Evolutionary conservation across 352 stramenopile species (phyloP), one percentile per base, ranked within the genome.

Genomic region (Phytophthora colocasiae): DNA sequence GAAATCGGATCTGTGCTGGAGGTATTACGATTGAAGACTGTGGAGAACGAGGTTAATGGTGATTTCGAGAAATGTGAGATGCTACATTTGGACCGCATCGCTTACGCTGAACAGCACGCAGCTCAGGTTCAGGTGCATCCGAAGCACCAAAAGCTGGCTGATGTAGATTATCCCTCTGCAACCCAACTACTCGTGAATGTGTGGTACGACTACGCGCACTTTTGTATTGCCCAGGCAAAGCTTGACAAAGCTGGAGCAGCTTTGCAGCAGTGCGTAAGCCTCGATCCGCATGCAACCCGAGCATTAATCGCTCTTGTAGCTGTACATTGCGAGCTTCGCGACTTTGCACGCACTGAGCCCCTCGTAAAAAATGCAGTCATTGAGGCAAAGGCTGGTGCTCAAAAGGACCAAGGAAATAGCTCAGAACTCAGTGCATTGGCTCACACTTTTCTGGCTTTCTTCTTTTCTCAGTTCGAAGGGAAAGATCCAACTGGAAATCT

Each of bases 11-110:
- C 47, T 2, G 58, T 66, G 6, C 57, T 92, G 24, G 50, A 78
- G n/a, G 55, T 66, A 22, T 66, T 92, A 32, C 49, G 65, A 9
- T 63, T 89, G 0, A 83, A 84, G 47, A 78, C 84, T 15, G 61
- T 90, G 41, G 86, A 95, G 55, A 90, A 86, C 58, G 78, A 92
- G 53, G 81, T 86, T n/a, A 90, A 73, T 38, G 78, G 80, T 36
- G 81, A 91, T 50, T 44, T 76, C 5, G 81, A 89, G 10, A 93
- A 89, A 60, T 81, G 81, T 29, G 78, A 90, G 54, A 66, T 72
- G 56, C 49, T 91, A 24, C 78, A 93, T 71, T 61, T 89, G 27
- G 83, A 93, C 32, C 80, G 83, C 11, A 81, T 93, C 55, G 78
- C 80, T 2, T 82, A 84, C 19, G 78, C 74, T 5, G 81, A 92